Conservation (phyloP, 129 eudicot genomes). For the Kitagawia praeruptora region DNA sequence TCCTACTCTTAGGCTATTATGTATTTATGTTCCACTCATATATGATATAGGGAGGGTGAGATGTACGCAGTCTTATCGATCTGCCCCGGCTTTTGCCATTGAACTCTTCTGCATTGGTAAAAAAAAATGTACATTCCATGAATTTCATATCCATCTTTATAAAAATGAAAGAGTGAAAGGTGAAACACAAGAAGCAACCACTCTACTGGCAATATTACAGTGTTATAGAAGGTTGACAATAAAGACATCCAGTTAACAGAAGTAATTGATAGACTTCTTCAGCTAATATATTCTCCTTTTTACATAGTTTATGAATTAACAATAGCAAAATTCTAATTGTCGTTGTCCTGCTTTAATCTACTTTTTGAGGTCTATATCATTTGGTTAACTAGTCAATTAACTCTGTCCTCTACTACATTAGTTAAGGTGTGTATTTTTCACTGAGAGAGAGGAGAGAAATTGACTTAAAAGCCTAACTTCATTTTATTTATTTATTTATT, state of each 20-base stretch:
- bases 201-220: neutral
- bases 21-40: neutral
- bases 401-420: constrained; percentile 5
- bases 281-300: neutral
- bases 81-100: neutral
- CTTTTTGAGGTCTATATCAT: constrained; percentile 42
- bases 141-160: neutral
- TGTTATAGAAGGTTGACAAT: neutral
- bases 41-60: neutral
- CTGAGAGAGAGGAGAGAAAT: neutral
- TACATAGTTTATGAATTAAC: neutral
- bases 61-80: neutral
- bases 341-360: constrained; percentile 6
- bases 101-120: neutral
- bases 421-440: constrained; percentile 20
- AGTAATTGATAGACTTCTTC: neutral
- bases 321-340: neutral
- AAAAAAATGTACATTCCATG: neutral
- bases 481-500: neutral
- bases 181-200: neutral
- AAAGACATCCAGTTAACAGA: neutral
- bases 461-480: constrained; percentile 34
- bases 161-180: neutral
- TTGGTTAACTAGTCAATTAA: constrained; percentile 24
- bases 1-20: neutral